phyloP scores from a whole-genome alignment of 306 rosid species.

The Prosopis cineraria region DNA sequence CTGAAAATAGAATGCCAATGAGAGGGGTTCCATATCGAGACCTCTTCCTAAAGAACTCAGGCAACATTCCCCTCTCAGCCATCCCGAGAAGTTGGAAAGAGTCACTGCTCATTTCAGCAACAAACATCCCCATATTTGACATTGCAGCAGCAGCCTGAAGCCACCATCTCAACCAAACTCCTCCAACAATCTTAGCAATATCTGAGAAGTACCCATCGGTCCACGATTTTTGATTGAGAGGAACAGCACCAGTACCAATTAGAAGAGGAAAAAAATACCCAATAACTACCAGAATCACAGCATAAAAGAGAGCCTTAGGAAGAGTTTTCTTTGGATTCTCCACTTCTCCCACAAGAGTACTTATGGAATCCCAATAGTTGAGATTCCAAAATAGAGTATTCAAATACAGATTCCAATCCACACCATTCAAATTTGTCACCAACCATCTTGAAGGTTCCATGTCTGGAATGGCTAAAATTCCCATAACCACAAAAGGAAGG shows the following conservation, averaged over 20 bases:
- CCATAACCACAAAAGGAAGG: constrained; percentile 78
- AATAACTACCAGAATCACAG: constrained; percentile 70
- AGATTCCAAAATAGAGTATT: constrained; percentile 80
- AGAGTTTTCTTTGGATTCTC: constrained; percentile 72
- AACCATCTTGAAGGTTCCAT: constrained; percentile 64
- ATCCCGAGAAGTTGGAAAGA: constrained; percentile 85
- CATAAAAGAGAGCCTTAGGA: constrained; percentile 69
- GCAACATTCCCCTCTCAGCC: constrained; percentile 89
- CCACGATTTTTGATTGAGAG: constrained; percentile 56
- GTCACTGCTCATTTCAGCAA: constrained; percentile 88
- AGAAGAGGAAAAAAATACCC: constrained; percentile 73
- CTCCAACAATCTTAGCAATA: constrained; percentile 67
- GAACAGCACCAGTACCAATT: constrained; percentile 65
- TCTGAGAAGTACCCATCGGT: constrained; percentile 79
- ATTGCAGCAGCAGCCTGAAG: constrained; percentile 79
- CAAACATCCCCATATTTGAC: constrained; percentile 91
- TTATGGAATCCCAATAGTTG: constrained; percentile 78
- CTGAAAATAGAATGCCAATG: constrained; percentile 72
- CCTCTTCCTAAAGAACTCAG: constrained; percentile 58
- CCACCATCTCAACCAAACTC: constrained; percentile 88
- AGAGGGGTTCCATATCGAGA: constrained; percentile 78
- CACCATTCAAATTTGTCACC: constrained; percentile 51
- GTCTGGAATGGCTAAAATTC: constrained; percentile 63
- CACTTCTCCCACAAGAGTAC: constrained; percentile 80
- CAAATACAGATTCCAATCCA: constrained; percentile 69